Percentiles rank a stretch among this genome's conserved stretches.
phyloP scores from a whole-genome alignment of 495 filamentous ascomycete species.

The Talaromyces trachyspermus region DNA sequence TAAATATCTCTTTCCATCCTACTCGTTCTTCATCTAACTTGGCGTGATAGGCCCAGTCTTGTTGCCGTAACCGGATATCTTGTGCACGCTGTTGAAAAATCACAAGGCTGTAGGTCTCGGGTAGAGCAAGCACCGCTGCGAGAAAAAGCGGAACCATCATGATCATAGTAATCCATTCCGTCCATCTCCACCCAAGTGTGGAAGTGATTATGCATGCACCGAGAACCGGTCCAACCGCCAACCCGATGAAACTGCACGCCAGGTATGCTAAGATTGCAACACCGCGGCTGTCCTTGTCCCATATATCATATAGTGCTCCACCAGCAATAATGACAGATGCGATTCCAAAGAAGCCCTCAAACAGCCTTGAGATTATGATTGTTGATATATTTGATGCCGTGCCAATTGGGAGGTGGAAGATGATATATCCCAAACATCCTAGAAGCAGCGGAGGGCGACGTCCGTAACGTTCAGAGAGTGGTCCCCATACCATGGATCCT shows the following conservation, averaged over 20 bases:
- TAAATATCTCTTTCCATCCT: constrained; percentile 22
- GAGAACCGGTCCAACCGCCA: constrained; percentile 51
- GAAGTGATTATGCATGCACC: constrained; percentile 43
- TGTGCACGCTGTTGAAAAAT: constrained; percentile 44
- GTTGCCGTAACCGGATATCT: constrained; percentile 43
- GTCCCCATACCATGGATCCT: constrained; percentile 50
- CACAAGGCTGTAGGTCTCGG: constrained; percentile 47
- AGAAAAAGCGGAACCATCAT: constrained; percentile 36
- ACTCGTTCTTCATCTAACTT: constrained; percentile 38
- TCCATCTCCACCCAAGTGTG: constrained; percentile 53
- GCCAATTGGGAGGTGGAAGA: constrained; percentile 50
- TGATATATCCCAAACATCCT: constrained; percentile 40
- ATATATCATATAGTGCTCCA: constrained; percentile 57
- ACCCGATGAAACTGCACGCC: constrained; percentile 10
- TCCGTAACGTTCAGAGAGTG: constrained; percentile 68
- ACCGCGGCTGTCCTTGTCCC: constrained; percentile 48
- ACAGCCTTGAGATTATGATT: constrained; percentile 49
- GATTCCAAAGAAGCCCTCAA: constrained; percentile 47
- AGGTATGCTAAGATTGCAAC: constrained; percentile 63
- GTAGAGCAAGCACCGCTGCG: constrained; percentile 33
- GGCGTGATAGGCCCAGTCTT: constrained; percentile 50
- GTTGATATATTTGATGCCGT: constrained; percentile 44
- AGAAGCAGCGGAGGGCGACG: constrained; percentile 46
- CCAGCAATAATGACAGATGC: constrained; percentile 51
- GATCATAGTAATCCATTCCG: constrained; percentile 49